Evolutionary conservation across 164 flowering plant species (phyloP).

Genomic region (Pachysandra terminalis): DNA sequence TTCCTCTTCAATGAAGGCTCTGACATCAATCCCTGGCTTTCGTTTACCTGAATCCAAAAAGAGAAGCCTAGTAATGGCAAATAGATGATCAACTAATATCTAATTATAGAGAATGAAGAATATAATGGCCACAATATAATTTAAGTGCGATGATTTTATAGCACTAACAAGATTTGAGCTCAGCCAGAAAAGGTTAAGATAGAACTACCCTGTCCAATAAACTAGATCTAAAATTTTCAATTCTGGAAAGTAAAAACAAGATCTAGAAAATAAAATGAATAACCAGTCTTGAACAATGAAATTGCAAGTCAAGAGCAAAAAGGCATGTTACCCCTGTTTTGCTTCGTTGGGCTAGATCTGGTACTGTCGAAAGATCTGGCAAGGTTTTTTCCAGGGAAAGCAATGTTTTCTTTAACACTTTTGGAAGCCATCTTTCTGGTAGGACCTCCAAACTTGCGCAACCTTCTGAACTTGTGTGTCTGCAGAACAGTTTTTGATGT

Average conservation of each 20-base stretch:
- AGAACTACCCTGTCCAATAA: neutral
- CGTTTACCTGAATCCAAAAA: constrained; percentile 38
- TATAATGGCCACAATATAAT: neutral
- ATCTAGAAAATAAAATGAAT: neutral
- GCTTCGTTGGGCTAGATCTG: constrained; percentile 21
- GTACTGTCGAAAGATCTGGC: constrained; percentile 19
- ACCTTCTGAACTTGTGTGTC: constrained; percentile 59
- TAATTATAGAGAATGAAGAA: neutral
- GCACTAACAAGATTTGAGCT: neutral
- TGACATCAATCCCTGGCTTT: constrained; percentile 30
- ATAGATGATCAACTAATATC: neutral
- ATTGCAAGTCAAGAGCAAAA: neutral
- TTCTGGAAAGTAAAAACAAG: neutral
- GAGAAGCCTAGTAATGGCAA: constrained; percentile 10
- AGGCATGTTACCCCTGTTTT: constrained; percentile 36
- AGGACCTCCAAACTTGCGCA: constrained; percentile 59
- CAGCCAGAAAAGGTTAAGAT: neutral
- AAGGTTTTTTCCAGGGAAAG: constrained; percentile 16
- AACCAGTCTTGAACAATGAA: neutral
- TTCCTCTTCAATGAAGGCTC: constrained; percentile 71
- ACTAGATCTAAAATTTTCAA: neutral
- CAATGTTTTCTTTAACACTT: constrained; percentile 15
- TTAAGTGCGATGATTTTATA: neutral
- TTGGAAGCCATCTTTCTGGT: constrained; percentile 14
- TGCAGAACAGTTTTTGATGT: constrained; percentile 39